Percentiles rank a stretch among this genome's conserved stretches.
phyloP scores from a whole-genome alignment of 75 land plant genomes.

The Larix kaempferi region DNA sequence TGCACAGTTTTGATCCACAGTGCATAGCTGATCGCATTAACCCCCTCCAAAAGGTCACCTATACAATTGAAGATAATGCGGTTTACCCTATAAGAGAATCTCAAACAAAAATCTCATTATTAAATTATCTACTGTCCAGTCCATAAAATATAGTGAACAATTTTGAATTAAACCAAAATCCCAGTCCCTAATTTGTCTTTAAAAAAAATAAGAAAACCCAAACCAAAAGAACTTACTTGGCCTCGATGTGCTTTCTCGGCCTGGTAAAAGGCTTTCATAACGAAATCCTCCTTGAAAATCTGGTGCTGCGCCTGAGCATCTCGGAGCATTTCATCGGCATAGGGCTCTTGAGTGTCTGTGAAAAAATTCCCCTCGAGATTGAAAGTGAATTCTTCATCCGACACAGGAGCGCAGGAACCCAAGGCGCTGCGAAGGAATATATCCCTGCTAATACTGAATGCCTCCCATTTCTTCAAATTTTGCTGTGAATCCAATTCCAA shows the following conservation, averaged over 20 bases:
- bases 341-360: constrained; percentile 17
- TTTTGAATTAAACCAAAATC: too few relatives aligned
- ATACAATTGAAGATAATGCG: too few relatives aligned
- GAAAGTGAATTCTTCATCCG: constrained; percentile 37
- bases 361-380: constrained; percentile 34
- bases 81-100: too few relatives aligned
- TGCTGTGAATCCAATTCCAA: constrained; percentile 1
- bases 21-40: too few relatives aligned
- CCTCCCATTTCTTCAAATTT: constrained; percentile 28
- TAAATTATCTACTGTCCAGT: too few relatives aligned
- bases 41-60: too few relatives aligned
- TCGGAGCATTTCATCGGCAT: constrained; percentile 60
- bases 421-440: constrained; percentile 48
- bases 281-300: constrained; percentile 66
- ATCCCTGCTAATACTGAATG: constrained; percentile 22
- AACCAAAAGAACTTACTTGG: constrained; percentile 48
- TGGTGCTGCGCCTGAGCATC: constrained; percentile 72
- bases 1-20: too few relatives aligned
- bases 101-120: too few relatives aligned
- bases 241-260: constrained; percentile 92
- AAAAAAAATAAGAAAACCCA: neutral
- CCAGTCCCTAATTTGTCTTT: neutral
- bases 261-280: constrained; percentile 78
- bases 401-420: constrained; percentile 26
- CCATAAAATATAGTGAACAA: too few relatives aligned